Evolutionary conservation across 1,284 basidiomycete genomes (phyloP).

Genomic region (Hemileccinum hortonii): DNA sequence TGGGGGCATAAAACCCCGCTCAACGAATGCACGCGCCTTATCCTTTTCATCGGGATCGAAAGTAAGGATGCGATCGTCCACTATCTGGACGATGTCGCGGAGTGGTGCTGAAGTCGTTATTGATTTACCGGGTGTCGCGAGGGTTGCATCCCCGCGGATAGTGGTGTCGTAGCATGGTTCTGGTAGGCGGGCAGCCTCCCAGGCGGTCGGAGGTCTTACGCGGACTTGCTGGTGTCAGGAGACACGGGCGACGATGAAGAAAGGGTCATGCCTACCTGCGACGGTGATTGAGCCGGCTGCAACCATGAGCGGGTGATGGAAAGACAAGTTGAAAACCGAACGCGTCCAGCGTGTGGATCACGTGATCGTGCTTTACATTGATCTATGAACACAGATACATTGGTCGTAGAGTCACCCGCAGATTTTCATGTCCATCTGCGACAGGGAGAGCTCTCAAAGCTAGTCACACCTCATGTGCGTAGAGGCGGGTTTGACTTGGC

Average conservation of each 20-base stretch:
- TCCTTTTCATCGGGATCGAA: slow-evolving; percentile 93
- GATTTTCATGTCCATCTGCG: slow-evolving; percentile 98
- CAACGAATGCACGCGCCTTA: slow-evolving; percentile 69
- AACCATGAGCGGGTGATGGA: slow-evolving; percentile 51
- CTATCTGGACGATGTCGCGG: slow-evolving; percentile 73
- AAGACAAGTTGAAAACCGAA: slow-evolving; percentile 35
- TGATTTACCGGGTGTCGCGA: slow-evolving; percentile 63
- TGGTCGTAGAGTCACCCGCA: slow-evolving; percentile 66
- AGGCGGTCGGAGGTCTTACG: slow-evolving; percentile 82
- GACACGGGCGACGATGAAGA: background rate
- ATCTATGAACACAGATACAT: slow-evolving; percentile 27
- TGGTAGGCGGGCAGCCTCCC: slow-evolving; percentile 80
- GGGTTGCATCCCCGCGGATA: slow-evolving; percentile 78
- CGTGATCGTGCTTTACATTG: slow-evolving; percentile 29
- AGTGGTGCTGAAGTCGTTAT: slow-evolving; percentile 54
- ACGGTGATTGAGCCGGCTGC: slow-evolving; percentile 84
- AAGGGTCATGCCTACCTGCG: slow-evolving; percentile 54
- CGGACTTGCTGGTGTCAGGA: slow-evolving; percentile 60
- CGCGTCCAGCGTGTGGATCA: slow-evolving; percentile 26
- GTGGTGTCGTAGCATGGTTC: slow-evolving; percentile 65
- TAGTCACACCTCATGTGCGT: slow-evolving; percentile 90
- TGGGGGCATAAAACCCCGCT: slow-evolving; percentile 77
- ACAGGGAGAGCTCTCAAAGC: slow-evolving; percentile 77
- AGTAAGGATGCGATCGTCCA: slow-evolving; percentile 87
- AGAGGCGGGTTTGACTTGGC: slow-evolving; percentile 88